These are phyloP conservation scores for Akanthomyces muscarius DNA, from an alignment of 2,329 filamentous ascomycete genomes.

Conservation along the genomic window DNA sequence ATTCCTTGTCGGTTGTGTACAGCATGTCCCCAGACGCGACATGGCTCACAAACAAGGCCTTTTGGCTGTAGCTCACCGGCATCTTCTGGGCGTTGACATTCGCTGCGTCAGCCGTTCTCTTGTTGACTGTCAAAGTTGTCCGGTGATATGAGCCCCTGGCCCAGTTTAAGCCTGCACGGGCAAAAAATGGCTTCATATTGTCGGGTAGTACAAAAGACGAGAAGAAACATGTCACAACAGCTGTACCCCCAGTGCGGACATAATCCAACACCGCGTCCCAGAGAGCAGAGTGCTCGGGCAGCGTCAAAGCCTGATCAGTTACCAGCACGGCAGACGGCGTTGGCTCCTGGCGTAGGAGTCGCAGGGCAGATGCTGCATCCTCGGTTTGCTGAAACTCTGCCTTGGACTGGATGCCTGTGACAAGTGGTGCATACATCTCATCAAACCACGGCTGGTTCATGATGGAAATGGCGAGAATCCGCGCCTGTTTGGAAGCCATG, in stretches of 20 bases:
- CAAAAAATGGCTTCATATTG: slow-evolving; percentile 9
- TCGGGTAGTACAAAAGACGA: slow-evolving; percentile 8
- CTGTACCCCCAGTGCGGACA: slow-evolving; percentile 19
- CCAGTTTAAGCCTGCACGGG: neutral
- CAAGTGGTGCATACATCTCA: slow-evolving; percentile 17
- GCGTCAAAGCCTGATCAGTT: slow-evolving; percentile 19
- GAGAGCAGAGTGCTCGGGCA: slow-evolving; percentile 2
- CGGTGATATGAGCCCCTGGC: neutral
- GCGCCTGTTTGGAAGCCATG: neutral
- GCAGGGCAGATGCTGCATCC: slow-evolving; percentile 5
- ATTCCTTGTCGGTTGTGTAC: neutral
- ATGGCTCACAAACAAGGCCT: neutral
- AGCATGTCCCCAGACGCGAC: neutral
- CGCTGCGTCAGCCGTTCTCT: no score
- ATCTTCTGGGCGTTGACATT: neutral
- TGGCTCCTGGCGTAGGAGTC: slow-evolving; percentile 13
- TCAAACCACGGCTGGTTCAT: slow-evolving; percentile 16
- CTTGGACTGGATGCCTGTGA: slow-evolving; percentile 11
- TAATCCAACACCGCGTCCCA: slow-evolving; percentile 21
- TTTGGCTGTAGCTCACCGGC: neutral
- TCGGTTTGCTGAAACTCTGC: slow-evolving; percentile 14
- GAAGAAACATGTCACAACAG: slow-evolving; percentile 23
- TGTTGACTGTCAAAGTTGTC: neutral
- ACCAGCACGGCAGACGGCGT: slow-evolving; percentile 18
- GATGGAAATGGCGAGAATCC: slow-evolving; percentile 15